Percentiles rank a stretch among this genome's conserved stretches.
phyloP scores from a whole-genome alignment of 2,329 filamentous ascomycete genomes.

The Phialemonium atrogriseum region DNA sequence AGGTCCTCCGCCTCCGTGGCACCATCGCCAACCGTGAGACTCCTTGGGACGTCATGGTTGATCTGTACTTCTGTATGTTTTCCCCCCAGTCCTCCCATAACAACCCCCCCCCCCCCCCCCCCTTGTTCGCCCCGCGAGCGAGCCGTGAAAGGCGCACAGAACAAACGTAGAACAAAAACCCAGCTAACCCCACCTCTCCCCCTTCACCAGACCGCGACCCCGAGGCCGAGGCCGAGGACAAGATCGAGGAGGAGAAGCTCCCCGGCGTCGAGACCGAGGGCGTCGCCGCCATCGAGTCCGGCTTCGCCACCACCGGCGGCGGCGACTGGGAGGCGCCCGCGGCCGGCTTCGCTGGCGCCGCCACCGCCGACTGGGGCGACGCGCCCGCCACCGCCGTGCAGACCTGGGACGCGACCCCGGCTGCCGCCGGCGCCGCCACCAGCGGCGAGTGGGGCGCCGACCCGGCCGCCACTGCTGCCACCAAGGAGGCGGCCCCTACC shows the following conservation, averaged over 20 bases:
- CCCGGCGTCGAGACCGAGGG: conserved; percentile 79
- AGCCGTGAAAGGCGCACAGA: too few species aligned
- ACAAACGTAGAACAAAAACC: too few species aligned
- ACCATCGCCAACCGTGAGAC: conserved; percentile 93
- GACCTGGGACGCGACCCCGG: conserved; percentile 52
- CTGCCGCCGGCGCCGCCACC: conserved; percentile 51
- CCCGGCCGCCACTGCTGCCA: too few species aligned
- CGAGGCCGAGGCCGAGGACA: conserved; percentile 99
- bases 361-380: conserved; percentile 48
- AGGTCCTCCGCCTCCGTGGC: conserved; percentile 97
- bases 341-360: conserved; percentile 56
- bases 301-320: conserved; percentile 57
- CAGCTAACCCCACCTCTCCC: conserved; percentile 9
- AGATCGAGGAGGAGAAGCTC: conserved; percentile 87
- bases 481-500: conserved; percentile 37
- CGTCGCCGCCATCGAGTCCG: conserved; percentile 67
- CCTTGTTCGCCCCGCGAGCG: too few species aligned
- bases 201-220: conserved; percentile 76
- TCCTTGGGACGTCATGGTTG: conserved; percentile 98
- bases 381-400: conserved; percentile 38
- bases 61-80: conserved; percentile 92
- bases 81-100: too few species aligned
- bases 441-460: conserved; percentile 47
- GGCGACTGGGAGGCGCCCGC: conserved; percentile 83
- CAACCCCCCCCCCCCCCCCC: too few species aligned